Percentiles rank a stretch among this genome's conserved stretches.
These are phyloP conservation scores for Hordeum pubiflorum DNA, from an alignment of 202 grass and related monocot genomes.

Conservation along the genomic window DNA sequence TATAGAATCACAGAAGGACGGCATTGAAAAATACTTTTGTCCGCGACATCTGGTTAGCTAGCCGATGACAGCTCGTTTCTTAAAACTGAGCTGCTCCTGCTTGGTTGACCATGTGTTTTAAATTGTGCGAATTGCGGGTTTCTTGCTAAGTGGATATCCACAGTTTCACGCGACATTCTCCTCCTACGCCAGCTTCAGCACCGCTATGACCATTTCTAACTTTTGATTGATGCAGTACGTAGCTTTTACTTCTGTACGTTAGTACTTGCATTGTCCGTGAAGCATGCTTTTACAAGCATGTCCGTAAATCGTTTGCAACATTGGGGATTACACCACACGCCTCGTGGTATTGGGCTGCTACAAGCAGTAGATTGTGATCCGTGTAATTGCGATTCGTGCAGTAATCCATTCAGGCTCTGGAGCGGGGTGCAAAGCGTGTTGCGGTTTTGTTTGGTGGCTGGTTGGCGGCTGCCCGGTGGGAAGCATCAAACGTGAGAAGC, in stretches of 20 bases:
- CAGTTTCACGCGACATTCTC: neutral
- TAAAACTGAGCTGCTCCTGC: neutral
- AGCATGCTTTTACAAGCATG: neutral
- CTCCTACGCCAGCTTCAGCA: neutral
- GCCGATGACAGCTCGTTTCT: neutral
- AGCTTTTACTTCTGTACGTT: neutral
- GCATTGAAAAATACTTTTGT: neutral
- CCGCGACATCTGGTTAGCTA: neutral
- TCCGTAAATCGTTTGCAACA: neutral
- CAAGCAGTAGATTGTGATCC: neutral
- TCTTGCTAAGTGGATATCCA: neutral
- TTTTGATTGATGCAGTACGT: neutral
- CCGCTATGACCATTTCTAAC: neutral
- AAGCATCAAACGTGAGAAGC: neutral
- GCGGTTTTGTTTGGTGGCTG: neutral
- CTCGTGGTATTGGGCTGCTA: neutral
- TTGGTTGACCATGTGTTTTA: neutral
- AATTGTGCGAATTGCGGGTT: neutral
- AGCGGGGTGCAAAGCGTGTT: neutral
- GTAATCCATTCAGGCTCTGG: neutral
- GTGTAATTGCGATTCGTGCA: too few relatives aligned
- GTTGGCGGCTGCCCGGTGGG: neutral
- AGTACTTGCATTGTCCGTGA: neutral
- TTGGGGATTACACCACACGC: neutral
- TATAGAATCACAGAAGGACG: neutral